Base-by-base conservation (phyloP, 192 early-diverging fungal species). In the Chytriomyces sp. region DNA sequence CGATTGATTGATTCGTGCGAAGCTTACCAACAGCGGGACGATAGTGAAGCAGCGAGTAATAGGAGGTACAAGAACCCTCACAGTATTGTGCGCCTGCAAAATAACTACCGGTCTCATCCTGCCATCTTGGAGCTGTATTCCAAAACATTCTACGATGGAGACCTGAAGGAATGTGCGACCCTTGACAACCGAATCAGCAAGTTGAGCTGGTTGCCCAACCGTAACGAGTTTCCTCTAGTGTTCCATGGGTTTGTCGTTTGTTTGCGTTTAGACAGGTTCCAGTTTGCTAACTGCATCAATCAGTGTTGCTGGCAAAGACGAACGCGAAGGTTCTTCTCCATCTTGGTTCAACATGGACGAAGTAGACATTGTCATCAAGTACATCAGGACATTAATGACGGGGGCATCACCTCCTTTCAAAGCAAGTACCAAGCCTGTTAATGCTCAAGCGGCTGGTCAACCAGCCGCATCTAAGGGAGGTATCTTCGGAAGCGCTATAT, bases 291-390 rank as follows among this genome's bases (percentile, higher is more conserved):
- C 63, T 6, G 63, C 10, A 52, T 65, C 14, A 14, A 1, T 36
- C 59, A 67, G 66, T 10, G 44, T 76, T 33, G 39, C 38, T 34
- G 75, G 75, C 10, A 68, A 72, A 54, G 75, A 76, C 39, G 56
- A 73, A 17, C 69, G 70, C 14, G 75, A 76, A 38, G 59, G 59
- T 34, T 22, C 22, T 40, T 69, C 54, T n/a, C 65, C 66, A 4
- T 73, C 69, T 12, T 76, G 75, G 75, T 76, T 72, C 57, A 76
- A 76, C 59, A 28, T 59, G 39, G 68, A 71, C 33, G 75, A 76
- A 64, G 66, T 52, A 7, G 25, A 34, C 5, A 55, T 59, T 12
- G 69, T 76, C 33, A 25, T 73, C 34, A 60, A 64, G 25, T 60
- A 68, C 34, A 12, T 76, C 7, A 39, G 38, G 25, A 32, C 65